Evolutionary conservation across 441 rosid species (phyloP).

Genomic region (Pelargonium australe): DNA sequence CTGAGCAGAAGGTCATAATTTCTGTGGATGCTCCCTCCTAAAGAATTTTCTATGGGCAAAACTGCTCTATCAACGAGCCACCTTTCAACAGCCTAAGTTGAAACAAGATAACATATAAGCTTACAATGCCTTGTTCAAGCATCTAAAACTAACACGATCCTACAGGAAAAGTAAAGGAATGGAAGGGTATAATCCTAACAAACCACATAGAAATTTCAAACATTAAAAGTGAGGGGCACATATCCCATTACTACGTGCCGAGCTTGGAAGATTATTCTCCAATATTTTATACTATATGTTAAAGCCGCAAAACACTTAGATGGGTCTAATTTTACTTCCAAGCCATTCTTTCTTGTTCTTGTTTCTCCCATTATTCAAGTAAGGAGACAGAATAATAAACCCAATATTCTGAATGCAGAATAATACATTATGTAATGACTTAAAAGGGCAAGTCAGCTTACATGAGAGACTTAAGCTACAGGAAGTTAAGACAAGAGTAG

Average conservation of each 20-base stretch:
- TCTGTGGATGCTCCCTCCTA: constrained; percentile 95
- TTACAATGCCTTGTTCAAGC: neutral
- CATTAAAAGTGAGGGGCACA: neutral
- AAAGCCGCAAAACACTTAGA: neutral
- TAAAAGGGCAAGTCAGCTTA: neutral
- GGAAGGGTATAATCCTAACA: neutral
- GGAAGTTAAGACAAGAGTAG: neutral
- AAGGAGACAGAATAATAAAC: neutral
- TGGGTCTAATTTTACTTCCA: neutral
- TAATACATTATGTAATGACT: neutral
- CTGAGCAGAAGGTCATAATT: constrained; percentile 89
- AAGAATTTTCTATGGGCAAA: constrained; percentile 85
- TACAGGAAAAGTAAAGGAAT: neutral
- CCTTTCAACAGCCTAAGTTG: constrained; percentile 58
- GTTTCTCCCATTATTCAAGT: too few relatives aligned
- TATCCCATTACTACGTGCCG: neutral
- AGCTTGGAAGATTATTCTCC: neutral
- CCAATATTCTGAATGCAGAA: neutral
- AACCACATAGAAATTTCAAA: neutral
- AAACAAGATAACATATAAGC: neutral
- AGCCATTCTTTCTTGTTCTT: neutral
- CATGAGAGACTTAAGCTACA: neutral
- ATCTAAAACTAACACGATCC: neutral
- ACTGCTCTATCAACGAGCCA: constrained; percentile 96
- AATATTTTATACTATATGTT: neutral